Base-by-base conservation (phyloP, 179 eudicot genomes). In the Gypsophila paniculata region DNA sequence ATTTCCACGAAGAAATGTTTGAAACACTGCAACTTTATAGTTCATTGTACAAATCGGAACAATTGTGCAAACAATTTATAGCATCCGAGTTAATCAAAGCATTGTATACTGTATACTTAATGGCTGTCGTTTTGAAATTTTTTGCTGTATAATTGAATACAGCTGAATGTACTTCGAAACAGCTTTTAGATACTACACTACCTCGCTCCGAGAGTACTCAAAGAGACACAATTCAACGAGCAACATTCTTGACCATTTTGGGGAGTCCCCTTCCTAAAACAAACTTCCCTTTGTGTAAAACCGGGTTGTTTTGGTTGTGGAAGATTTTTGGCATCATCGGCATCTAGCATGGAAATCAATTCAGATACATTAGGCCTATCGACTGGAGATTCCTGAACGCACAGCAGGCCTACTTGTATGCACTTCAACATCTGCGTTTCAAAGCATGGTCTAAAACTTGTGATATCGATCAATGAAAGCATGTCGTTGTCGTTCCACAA, bases 361-460 rank as follows among this genome's bases (percentile, higher is more conserved):
- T 60, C 72, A 0, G 88, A 81, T 21, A 78, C 74, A 59, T 70
- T 72, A 14, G 90, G 88, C 72, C 90, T 81, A n/a, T 87, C 84
- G 44, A 4, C 54, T 0, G 83, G 71, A 22, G 54, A 70, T 70
- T 81, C 81, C 72, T 87, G 88, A 5, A 80, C 88, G 36, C 90
- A 85, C 59, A 87, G 44, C 17, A 87, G 72, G 13, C 85, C 90
- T 8, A 85, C 79, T 57, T 81, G 85, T 51, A 83, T 76, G 78
- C 83, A 81, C 72, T 82, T 79, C 39, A 73, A 19, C 2, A 83
- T 72, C 73, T 81, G 83, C 61, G 32, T 13, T 46, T 74, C 62
- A 8, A 44, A 72, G 18, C 48, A n/a, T 36, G 75, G 17, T 9
- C 55, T 51, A 2, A 13, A 42, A 17, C 76, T 76, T 15, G 49